Percentiles rank a stretch among this genome's conserved stretches.
These are phyloP conservation scores for Eucalyptus erythrocorys DNA, from an alignment of 345 rosid genomes.

Conservation along the genomic window DNA sequence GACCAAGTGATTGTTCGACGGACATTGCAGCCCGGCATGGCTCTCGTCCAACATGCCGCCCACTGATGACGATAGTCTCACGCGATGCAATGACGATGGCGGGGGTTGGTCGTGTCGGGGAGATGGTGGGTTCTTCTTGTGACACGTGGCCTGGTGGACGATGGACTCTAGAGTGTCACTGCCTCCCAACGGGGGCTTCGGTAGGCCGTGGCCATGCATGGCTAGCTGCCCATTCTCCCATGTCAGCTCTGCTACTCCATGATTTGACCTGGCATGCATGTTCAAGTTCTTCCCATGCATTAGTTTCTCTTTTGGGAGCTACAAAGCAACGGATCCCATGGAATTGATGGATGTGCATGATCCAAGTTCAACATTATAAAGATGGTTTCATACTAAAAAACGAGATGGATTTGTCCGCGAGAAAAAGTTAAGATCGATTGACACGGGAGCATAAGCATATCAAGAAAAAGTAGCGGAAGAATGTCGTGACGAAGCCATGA, in stretches of 20 bases:
- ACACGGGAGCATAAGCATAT: not conserved
- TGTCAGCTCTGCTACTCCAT: not conserved
- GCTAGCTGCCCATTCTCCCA: conserved; percentile 83
- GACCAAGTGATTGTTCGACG: not conserved
- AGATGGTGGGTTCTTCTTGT: not conserved
- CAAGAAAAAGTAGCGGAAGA: not conserved
- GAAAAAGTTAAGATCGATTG: not conserved
- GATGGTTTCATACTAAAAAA: not conserved
- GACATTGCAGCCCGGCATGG: not conserved
- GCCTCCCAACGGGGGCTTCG: conserved; percentile 5
- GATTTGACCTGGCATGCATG: not conserved
- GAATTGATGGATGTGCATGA: not conserved
- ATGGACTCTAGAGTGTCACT: conserved; percentile 89
- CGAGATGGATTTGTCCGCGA: not conserved
- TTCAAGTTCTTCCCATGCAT: not conserved
- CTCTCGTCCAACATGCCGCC: not conserved
- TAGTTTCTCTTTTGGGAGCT: not conserved
- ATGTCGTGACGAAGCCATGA: not conserved
- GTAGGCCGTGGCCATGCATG: conserved; percentile 45
- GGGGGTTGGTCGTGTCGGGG: not conserved
- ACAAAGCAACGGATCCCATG: not conserved
- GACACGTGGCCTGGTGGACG: conserved; percentile 67
- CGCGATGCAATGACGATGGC: not conserved
- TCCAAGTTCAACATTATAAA: not conserved
- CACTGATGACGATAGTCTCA: not conserved